Conservation (phyloP, 2,329 filamentous ascomycete species). For the Bipolaris zeicola region DNA sequence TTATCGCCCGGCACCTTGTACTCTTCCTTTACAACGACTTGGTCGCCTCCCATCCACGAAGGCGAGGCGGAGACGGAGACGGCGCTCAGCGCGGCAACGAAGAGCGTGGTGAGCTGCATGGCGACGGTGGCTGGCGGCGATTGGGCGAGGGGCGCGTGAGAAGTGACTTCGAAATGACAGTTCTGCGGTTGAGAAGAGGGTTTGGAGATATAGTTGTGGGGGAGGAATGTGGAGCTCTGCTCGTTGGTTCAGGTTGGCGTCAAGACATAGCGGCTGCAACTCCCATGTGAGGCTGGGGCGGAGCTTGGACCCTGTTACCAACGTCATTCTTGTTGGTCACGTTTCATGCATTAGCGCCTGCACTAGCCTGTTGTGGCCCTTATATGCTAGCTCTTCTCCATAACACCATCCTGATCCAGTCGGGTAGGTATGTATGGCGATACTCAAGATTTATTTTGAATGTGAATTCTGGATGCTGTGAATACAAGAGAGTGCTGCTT, state of each 20-base stretch:
- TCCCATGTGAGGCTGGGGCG: constrained; percentile 10
- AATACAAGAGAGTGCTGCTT: not conserved
- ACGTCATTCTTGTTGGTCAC: constrained; percentile 15
- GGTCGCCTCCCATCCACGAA: constrained; percentile 51
- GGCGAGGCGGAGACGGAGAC: constrained; percentile 49
- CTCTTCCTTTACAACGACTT: constrained; percentile 58
- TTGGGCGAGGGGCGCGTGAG: not conserved
- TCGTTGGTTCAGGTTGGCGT: constrained; percentile 14
- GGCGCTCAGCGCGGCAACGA: constrained; percentile 53
- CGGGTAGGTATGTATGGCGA: not conserved
- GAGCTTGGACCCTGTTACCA: constrained; percentile 11
- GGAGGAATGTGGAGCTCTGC: constrained; percentile 12
- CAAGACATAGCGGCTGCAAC: constrained; percentile 9
- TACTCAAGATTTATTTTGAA: not conserved
- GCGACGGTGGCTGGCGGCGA: constrained; percentile 10
- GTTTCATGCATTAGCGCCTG: constrained; percentile 1
- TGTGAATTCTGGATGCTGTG: not conserved
- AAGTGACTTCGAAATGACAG: not conserved
- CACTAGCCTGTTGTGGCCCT: constrained; percentile 1
- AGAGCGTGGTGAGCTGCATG: constrained; percentile 45
- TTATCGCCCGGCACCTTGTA: constrained; percentile 81
- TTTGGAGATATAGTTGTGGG: constrained; percentile 3
- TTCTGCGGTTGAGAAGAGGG: not conserved
- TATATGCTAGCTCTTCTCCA: not conserved
- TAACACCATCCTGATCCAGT: not conserved